phyloP scores from a whole-genome alignment of 2,329 filamentous ascomycete genomes.

The Alternaria sp. region DNA sequence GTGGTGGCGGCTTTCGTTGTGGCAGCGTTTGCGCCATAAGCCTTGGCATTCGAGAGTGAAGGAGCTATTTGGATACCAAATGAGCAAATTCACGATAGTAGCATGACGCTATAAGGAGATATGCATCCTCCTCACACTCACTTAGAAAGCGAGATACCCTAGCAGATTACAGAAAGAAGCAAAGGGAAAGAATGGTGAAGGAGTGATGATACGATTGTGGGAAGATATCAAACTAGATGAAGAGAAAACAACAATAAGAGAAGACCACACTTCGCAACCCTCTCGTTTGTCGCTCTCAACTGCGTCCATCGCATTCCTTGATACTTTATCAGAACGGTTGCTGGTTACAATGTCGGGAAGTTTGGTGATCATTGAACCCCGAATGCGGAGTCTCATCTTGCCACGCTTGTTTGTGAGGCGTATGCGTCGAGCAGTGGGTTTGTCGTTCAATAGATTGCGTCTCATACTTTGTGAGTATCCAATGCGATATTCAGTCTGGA shows the following conservation, averaged over 20 bases:
- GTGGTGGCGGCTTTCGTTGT: background rate
- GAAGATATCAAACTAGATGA: rapidly evolving
- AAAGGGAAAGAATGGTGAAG: too few relatives aligned
- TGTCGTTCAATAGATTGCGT: background rate
- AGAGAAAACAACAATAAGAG: background rate
- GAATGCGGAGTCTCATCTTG: background rate
- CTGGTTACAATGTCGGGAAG: background rate
- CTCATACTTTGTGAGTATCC: background rate
- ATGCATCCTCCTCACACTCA: too few relatives aligned
- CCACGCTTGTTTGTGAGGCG: background rate
- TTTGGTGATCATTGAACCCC: background rate
- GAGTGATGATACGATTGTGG: rapidly evolving
- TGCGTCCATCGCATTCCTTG: background rate
- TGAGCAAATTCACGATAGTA: background rate
- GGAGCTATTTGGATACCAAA: background rate
- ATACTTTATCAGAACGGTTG: background rate
- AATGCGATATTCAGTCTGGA: background rate
- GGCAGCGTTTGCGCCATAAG: background rate
- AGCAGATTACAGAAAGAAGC: too few relatives aligned
- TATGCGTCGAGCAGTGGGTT: background rate
- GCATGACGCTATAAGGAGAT: background rate
- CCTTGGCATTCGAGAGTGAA: background rate
- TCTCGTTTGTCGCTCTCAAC: background rate
- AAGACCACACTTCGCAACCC: rapidly evolving
- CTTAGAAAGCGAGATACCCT: too few relatives aligned